Conservation (phyloP, 2,329 filamentous ascomycete species). For the Coniochaeta sp. region DNA sequence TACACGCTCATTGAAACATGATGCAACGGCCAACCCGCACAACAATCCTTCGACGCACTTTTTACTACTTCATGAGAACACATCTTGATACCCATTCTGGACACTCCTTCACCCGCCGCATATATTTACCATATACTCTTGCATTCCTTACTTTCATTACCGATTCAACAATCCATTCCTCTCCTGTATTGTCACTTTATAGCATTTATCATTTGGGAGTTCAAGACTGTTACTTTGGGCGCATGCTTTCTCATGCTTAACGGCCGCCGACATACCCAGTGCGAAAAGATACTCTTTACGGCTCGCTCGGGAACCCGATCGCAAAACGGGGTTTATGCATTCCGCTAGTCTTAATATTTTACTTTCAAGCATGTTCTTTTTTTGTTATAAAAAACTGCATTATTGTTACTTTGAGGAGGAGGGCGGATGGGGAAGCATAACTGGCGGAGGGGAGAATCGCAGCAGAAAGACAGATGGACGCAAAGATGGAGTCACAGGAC, state of each 20-base stretch:
- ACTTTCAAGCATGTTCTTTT: no score
- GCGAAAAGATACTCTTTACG: neutral
- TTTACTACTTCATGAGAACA: slow-evolving; percentile 3
- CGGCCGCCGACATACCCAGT: slow-evolving; percentile 1
- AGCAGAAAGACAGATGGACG: neutral
- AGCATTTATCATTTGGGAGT: neutral
- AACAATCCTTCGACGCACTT: slow-evolving; percentile 9
- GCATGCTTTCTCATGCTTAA: neutral
- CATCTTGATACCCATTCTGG: slow-evolving; percentile 15
- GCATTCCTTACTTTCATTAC: neutral
- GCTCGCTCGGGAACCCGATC: neutral
- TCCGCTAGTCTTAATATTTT: neutral
- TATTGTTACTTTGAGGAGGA: neutral
- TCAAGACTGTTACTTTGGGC: neutral
- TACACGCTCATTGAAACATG: slow-evolving; percentile 9
- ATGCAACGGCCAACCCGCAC: slow-evolving; percentile 13
- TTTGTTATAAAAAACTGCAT: neutral
- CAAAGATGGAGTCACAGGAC: neutral
- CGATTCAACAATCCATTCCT: neutral
- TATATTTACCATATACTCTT: slow-evolving; percentile 4
- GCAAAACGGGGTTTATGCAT: neutral
- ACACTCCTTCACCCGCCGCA: slow-evolving; percentile 10
- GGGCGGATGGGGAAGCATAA: neutral
- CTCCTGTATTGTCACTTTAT: neutral
- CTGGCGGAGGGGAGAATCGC: neutral